A percentile compares a stretch with the other conserved stretches of the same genome.
Evolutionary conservation across 2,329 filamentous ascomycete genomes (phyloP).

Genomic region (Neonectria punicea): DNA sequence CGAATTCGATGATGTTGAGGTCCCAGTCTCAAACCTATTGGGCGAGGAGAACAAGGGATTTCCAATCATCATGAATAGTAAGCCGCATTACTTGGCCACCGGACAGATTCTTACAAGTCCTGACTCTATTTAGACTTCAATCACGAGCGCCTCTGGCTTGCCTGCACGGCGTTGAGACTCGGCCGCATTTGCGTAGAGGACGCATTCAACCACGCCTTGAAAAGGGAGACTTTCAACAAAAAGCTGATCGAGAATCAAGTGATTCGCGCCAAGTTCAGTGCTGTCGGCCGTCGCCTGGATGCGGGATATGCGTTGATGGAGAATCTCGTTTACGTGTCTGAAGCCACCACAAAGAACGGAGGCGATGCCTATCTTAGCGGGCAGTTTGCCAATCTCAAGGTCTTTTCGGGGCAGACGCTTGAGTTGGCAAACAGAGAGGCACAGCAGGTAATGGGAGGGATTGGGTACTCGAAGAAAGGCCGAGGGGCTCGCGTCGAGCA

Average conservation of each 20-base stretch:
- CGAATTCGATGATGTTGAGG: constrained; percentile 31
- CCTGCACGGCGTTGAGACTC: constrained; percentile 66
- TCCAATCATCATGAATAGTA: constrained; percentile 28
- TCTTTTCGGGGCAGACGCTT: constrained; percentile 20
- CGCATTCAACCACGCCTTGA: constrained; percentile 61
- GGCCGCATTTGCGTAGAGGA: constrained; percentile 65
- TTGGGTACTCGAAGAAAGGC: constrained; percentile 61
- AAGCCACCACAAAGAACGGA: not conserved
- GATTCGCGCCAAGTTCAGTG: constrained; percentile 68
- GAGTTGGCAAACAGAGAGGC: constrained; percentile 50
- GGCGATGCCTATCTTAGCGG: constrained; percentile 12
- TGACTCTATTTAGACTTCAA: constrained; percentile 56
- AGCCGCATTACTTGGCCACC: not conserved
- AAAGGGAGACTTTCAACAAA: constrained; percentile 66
- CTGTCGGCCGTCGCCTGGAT: constrained; percentile 67
- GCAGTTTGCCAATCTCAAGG: constrained; percentile 23
- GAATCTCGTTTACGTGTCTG: constrained; percentile 22
- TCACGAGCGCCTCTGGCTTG: constrained; percentile 67
- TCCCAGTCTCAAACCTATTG: constrained; percentile 23
- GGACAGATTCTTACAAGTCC: not conserved
- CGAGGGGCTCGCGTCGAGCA: constrained; percentile 62
- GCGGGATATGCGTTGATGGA: constrained; percentile 43
- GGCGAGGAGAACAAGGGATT: constrained; percentile 31
- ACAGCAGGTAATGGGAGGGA: constrained; percentile 65
- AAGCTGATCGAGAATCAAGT: constrained; percentile 67